These are phyloP conservation scores for Metarhizium guizhouense DNA, from an alignment of 2,329 filamentous ascomycete species.

Conservation along the genomic window DNA sequence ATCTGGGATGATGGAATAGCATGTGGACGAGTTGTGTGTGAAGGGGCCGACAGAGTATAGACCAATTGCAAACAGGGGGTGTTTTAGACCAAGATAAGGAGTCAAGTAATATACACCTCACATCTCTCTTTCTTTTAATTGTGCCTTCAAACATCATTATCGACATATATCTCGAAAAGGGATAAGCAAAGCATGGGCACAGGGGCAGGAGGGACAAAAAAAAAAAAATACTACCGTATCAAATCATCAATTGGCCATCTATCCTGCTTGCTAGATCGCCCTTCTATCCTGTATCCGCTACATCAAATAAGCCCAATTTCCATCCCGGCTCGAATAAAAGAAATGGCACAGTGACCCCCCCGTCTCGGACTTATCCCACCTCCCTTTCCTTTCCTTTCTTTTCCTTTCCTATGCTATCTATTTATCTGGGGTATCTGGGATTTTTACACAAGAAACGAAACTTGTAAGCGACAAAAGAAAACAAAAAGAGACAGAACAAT, in stretches of 20 bases:
- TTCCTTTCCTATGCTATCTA: not conserved
- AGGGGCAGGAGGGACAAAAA: not conserved
- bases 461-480: not conserved
- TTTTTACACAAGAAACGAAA: not conserved
- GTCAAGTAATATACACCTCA: not conserved
- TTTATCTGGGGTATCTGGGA: slow-evolving; percentile 6
- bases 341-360: not conserved
- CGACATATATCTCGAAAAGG: no score
- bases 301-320: not conserved
- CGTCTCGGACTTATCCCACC: not conserved
- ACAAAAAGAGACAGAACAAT: not conserved
- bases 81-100: not conserved
- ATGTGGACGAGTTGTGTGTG: not conserved
- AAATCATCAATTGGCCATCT: not conserved
- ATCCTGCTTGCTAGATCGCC: not conserved
- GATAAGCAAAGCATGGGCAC: no score
- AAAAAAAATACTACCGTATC: not conserved
- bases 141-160: no score
- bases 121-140: not conserved
- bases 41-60: not conserved
- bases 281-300: not conserved
- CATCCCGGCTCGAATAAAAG: not conserved
- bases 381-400: no score
- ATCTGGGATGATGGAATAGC: not conserved
- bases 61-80: not conserved